Evolutionary conservation across 768 basidiomycete species (phyloP).

Genomic region (Russula sp.): DNA sequence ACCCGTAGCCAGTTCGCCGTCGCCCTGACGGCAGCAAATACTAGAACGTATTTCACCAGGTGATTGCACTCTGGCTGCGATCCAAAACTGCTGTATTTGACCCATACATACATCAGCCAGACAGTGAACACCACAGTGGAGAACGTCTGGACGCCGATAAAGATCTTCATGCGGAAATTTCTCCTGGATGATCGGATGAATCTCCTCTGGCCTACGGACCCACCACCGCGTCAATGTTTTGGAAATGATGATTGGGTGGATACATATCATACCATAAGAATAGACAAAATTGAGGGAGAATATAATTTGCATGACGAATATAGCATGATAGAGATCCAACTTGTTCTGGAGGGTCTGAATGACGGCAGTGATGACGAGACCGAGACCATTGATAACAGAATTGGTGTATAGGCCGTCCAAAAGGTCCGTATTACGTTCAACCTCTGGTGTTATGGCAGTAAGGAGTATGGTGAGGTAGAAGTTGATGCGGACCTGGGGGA

Average conservation of each 20-base stretch:
- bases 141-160: background rate
- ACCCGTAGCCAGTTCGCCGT: background rate
- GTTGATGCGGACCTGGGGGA: conserved; percentile 5
- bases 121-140: background rate
- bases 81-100: background rate
- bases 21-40: background rate
- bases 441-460: background rate
- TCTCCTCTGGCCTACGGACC: background rate
- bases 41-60: conserved; percentile 1
- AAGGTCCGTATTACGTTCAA: background rate
- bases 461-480: conserved; percentile 12
- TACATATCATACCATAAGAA: background rate
- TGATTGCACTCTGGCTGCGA: conserved; percentile 6
- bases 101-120: conserved; percentile 9
- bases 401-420: conserved; percentile 5
- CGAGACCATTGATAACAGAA: conserved; percentile 1
- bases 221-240: background rate
- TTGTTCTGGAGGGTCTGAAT: background rate
- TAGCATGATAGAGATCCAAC: conserved; percentile 14
- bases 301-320: conserved; percentile 10
- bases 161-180: background rate
- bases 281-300: conserved; percentile 4
- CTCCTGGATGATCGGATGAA: background rate
- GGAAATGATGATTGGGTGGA: background rate
- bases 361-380: conserved; percentile 4